Evolutionary conservation across 768 basidiomycete species (phyloP).

Genomic region (Mycena haematopus): DNA sequence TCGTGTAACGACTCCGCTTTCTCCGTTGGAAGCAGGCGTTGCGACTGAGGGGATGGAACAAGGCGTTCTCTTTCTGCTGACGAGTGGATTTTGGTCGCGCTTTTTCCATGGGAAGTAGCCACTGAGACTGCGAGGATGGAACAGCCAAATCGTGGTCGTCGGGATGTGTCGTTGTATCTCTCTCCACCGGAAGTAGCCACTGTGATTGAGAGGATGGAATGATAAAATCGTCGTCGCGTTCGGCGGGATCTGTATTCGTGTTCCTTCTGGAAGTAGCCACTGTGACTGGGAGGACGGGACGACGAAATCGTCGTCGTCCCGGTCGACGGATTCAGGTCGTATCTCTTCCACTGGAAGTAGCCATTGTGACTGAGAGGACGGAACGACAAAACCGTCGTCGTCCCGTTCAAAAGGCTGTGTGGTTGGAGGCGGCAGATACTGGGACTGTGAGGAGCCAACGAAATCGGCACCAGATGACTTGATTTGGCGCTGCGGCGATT

Average conservation of each 20-base stretch:
- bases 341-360: conserved; percentile 35
- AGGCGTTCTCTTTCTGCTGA: conserved; percentile 30
- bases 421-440: conserved; percentile 7
- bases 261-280: conserved; percentile 2
- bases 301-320: conserved; percentile 27
- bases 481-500: neutral
- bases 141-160: too few relatives aligned
- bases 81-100: neutral
- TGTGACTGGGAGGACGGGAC: conserved; percentile 23
- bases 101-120: too few relatives aligned
- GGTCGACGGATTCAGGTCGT: neutral
- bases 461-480: neutral
- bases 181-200: conserved; percentile 38
- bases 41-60: conserved; percentile 40
- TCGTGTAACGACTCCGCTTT: conserved; percentile 3
- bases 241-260: neutral
- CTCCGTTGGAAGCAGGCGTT: conserved; percentile 40
- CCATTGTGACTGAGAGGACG: conserved; percentile 41
- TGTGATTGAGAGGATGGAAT: conserved; percentile 41
- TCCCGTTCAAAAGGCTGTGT: neutral
- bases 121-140: too few relatives aligned
- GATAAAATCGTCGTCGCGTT: conserved; percentile 25
- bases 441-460: conserved; percentile 25
- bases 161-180: neutral
- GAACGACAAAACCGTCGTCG: conserved; percentile 34